Conservation (phyloP, 768 basidiomycete genomes). For the Multifurca ochricompacta region DNA sequence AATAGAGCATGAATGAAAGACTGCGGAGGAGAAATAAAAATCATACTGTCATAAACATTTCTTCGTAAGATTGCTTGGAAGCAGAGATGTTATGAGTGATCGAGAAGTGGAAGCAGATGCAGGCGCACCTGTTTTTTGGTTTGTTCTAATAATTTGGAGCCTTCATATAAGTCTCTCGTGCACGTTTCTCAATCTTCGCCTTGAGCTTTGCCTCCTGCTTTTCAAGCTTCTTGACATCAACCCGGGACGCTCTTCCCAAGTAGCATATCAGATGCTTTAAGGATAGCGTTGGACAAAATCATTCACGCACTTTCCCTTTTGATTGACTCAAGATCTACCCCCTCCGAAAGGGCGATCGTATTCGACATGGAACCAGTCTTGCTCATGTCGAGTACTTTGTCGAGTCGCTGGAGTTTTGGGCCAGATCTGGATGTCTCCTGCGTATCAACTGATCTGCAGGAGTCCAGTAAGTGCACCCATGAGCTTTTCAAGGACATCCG, state of each 20-base stretch:
- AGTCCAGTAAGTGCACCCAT: slow-evolving; percentile 56
- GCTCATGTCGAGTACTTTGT: slow-evolving; percentile 85
- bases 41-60: slow-evolving; percentile 93
- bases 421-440: slow-evolving; percentile 47
- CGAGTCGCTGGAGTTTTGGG: slow-evolving; percentile 65
- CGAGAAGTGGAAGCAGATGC: not conserved
- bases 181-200: slow-evolving; percentile 98
- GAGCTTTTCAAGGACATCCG: slow-evolving; percentile 54
- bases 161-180: slow-evolving; percentile 89
- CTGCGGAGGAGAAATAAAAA: not conserved
- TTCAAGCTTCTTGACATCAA: slow-evolving; percentile 92
- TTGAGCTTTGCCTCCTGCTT: slow-evolving; percentile 96
- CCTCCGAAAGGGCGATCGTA: slow-evolving; percentile 72
- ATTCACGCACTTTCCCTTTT: slow-evolving; percentile 80
- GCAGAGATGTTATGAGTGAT: slow-evolving; percentile 3
- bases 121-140: slow-evolving; percentile 73
- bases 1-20: not conserved
- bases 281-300: not conserved
- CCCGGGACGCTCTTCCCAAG: slow-evolving; percentile 64
- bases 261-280: not conserved
- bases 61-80: slow-evolving; percentile 90
- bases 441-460: slow-evolving; percentile 52
- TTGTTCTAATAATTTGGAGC: slow-evolving; percentile 89
- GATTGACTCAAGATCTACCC: slow-evolving; percentile 84
- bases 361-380: slow-evolving; percentile 67